Conservation (phyloP, 2,329 filamentous ascomycete species). For the Aureobasidium sp. region DNA sequence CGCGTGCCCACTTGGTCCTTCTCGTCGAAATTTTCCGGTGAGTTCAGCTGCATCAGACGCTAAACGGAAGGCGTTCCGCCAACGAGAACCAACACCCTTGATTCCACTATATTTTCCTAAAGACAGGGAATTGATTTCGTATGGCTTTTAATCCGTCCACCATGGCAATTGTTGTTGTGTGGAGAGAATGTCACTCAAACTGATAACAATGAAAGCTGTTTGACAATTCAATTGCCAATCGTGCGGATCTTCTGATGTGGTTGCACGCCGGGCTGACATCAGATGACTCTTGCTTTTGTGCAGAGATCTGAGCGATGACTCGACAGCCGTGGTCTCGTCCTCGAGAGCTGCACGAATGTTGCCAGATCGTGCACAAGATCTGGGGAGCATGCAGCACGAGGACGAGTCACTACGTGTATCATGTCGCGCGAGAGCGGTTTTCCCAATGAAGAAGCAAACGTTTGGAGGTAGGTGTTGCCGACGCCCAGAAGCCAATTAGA, state of each 20-base stretch:
- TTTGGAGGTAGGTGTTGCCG: not conserved
- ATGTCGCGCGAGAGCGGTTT: not conserved
- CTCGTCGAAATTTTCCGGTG: not conserved
- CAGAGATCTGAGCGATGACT: not conserved
- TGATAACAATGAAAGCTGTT: not conserved
- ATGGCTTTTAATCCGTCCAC: not conserved
- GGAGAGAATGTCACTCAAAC: not conserved
- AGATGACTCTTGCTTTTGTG: not conserved
- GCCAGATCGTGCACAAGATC: not conserved
- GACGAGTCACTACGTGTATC: not conserved
- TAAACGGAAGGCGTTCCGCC: not conserved
- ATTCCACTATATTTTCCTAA: too few species aligned
- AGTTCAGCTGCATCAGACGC: not conserved
- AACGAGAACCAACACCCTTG: not conserved
- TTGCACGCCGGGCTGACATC: not conserved
- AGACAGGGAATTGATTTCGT: not conserved
- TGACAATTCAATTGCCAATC: constrained; percentile 3
- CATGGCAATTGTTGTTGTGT: not conserved
- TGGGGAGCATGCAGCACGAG: not conserved
- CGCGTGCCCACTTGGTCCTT: not conserved
- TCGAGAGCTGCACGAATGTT: not conserved
- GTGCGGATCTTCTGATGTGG: not conserved
- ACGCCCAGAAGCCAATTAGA: not conserved
- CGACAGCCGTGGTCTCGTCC: not conserved
- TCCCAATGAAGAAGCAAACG: not conserved